A percentile compares a stretch with the other conserved stretches of the same genome.
phyloP scores from a whole-genome alignment of 78 protist genomes.

The Dictyostelium discoideum region DNA sequence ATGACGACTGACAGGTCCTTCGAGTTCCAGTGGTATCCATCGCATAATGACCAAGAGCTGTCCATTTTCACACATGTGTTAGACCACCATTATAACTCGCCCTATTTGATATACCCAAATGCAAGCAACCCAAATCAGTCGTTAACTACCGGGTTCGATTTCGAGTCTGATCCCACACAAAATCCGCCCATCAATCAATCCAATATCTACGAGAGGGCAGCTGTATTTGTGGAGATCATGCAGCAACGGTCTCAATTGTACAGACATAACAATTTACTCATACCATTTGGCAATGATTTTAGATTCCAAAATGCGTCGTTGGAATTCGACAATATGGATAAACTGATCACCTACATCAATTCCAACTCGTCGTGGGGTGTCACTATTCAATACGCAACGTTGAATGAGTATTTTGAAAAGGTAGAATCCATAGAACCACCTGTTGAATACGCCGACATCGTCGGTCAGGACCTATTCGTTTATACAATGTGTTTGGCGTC shows the following conservation, averaged over 20 bases:
- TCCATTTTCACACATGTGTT: slow-evolving; percentile 49
- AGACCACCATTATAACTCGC: slow-evolving; percentile 68
- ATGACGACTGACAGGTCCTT: background rate
- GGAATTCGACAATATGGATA: slow-evolving; percentile 74
- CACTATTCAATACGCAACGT: slow-evolving; percentile 1
- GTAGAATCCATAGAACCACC: background rate
- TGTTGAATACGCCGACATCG: background rate
- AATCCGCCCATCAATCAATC: slow-evolving; percentile 67
- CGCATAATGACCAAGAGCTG: background rate
- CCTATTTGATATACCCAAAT: slow-evolving; percentile 42
- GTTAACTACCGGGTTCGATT: slow-evolving; percentile 65
- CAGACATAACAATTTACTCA: slow-evolving; percentile 62
- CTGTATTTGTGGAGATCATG: slow-evolving; percentile 44
- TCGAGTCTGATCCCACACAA: background rate
- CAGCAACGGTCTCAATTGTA: background rate
- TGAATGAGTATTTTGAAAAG: slow-evolving; percentile 42
- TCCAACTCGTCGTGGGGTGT: background rate
- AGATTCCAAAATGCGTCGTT: slow-evolving; percentile 43
- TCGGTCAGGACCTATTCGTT: background rate
- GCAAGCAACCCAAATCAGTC: slow-evolving; percentile 36
- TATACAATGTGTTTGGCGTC: slow-evolving; percentile 25
- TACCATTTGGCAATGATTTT: slow-evolving; percentile 80
- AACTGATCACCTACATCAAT: slow-evolving; percentile 66
- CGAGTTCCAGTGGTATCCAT: slow-evolving; percentile 67
- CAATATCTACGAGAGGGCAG: slow-evolving; percentile 51